A percentile compares a stretch with the other conserved stretches of the same genome.
These are phyloP conservation scores for Clavispora santaluciae DNA, from an alignment of 805 yeast genomes.

Conservation along the genomic window DNA sequence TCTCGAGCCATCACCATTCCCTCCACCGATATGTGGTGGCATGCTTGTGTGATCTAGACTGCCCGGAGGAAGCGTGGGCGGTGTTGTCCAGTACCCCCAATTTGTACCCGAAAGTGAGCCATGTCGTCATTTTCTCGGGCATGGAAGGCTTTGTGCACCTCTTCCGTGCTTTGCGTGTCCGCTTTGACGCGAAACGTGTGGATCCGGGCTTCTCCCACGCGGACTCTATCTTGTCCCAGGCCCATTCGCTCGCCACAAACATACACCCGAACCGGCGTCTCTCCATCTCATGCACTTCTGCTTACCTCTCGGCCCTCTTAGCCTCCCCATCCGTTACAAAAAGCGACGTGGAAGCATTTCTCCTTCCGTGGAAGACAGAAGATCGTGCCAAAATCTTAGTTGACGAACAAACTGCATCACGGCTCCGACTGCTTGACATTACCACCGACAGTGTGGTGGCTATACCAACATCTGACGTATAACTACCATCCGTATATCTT, in stretches of 20 bases:
- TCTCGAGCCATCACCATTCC: slow-evolving; percentile 21
- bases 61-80: slow-evolving; percentile 22
- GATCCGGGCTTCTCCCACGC: background rate
- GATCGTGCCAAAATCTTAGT: background rate
- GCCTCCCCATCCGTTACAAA: slow-evolving; percentile 6
- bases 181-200: no score
- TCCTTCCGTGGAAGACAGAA: background rate
- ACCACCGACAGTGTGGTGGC: background rate
- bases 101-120: slow-evolving; percentile 5
- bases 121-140: background rate
- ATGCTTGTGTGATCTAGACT: slow-evolving; percentile 23
- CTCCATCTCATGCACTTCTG: slow-evolving; percentile 4
- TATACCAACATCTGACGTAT: background rate
- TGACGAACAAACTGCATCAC: background rate
- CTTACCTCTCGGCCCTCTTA: slow-evolving; percentile 7
- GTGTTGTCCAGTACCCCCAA: slow-evolving; percentile 18
- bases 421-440: background rate
- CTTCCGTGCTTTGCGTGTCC: slow-evolving; percentile 3
- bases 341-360: background rate
- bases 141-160: slow-evolving; percentile 7
- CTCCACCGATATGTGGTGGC: slow-evolving; percentile 24
- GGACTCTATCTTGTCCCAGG: background rate
- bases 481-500: background rate
- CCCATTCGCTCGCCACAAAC: background rate
- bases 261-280: background rate